Evolutionary conservation across 2,329 filamentous ascomycete genomes (phyloP).

Genomic region (Uncinocarpus reesii): DNA sequence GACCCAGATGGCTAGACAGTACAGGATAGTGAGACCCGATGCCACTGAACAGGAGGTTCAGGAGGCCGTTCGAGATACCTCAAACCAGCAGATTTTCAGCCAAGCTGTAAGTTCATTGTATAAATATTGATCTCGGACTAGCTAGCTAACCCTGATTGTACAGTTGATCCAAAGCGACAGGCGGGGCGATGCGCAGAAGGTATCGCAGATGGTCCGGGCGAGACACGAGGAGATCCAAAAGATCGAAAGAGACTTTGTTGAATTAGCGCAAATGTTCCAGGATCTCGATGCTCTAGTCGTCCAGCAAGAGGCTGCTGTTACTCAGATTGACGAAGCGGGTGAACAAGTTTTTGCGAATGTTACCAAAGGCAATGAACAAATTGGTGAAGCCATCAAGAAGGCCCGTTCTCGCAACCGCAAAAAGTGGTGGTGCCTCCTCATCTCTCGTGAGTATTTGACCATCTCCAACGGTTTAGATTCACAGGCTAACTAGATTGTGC

Average conservation of each 20-base stretch:
- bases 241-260: conserved; percentile 82
- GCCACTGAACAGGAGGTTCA: conserved; percentile 68
- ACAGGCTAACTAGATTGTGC: conserved; percentile 4
- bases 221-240: conserved; percentile 81
- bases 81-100: conserved; percentile 67
- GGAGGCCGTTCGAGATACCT: conserved; percentile 62
- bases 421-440: conserved; percentile 93
- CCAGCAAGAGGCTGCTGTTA: conserved; percentile 72
- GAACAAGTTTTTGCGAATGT: conserved; percentile 79
- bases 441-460: conserved; percentile 46
- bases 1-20: conserved; percentile 79
- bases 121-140: background rate
- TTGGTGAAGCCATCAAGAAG: conserved; percentile 69
- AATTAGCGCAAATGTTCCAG: conserved; percentile 78
- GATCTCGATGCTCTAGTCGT: conserved; percentile 78
- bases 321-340: conserved; percentile 73
- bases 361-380: conserved; percentile 72
- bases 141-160: background rate
- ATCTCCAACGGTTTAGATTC: background rate
- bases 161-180: conserved; percentile 68
- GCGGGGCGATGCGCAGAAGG: conserved; percentile 68
- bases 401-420: conserved; percentile 72
- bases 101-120: conserved; percentile 49
- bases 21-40: conserved; percentile 76
- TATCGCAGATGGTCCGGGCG: conserved; percentile 67